Evolutionary conservation across 2,329 filamentous ascomycete genomes (phyloP), one percentile per base, ranked within the genome.

Genomic region (Phaeosphaeriaceae sp.): DNA sequence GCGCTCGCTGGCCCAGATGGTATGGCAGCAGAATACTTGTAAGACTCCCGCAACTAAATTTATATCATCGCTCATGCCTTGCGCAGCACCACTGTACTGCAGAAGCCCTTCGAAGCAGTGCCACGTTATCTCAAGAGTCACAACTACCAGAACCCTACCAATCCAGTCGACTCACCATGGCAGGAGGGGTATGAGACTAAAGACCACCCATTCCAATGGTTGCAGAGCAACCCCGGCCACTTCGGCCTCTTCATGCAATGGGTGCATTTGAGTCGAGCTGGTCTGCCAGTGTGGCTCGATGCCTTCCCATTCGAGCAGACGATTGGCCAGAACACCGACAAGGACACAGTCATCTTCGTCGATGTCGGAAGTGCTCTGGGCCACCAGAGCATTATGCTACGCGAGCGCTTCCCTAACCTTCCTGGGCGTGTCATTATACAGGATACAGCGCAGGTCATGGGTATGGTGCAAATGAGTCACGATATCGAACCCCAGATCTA

Each of bases 331-430:
- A 36, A 36, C 13, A 36, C 31, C 31, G 31, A 36, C 31, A 36
- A 36, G 13, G 46, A 48, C 21, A 31, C 51, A 47, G 57, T 51
- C 10, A 51, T 81, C 33, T 71, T 81, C 42, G 78, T 82, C 4
- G 78, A 82, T 57, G 67, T 82, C 15, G 79, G 78, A 7, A 78
- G 80, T 44, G 75, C 74, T 1, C 66, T 71, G 7, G 80, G 80
- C 1, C 76, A 81, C 15, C 76, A 79, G 45, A 73, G 73, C n/a
- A 62, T 67, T 4, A 58, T 67, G 7, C 66, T 82, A 6, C 72
- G 67, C 44, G 60, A 66, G 19, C 70, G 66, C 33, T 75, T 71
- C 48, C 76, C 77, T 5, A 51, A 69, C 27, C 53, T 81, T 3
- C 64, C 68, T 1, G 76, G 76, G 0, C 65, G 71, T 6, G 60